phyloP scores from a whole-genome alignment of 768 basidiomycete genomes.

The Chalciporus sphaerocephalus region DNA sequence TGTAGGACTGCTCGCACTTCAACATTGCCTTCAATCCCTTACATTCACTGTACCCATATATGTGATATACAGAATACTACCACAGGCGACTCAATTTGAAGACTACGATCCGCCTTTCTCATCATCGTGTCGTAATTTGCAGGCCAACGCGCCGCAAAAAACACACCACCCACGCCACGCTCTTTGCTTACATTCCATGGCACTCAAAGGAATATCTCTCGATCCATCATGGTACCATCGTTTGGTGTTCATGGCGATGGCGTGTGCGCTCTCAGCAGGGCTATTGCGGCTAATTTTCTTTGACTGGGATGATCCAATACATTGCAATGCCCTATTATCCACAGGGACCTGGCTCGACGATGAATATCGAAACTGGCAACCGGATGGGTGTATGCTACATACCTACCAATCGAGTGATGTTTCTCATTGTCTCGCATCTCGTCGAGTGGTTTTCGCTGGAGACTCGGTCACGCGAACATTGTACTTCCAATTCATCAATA shows the following conservation, averaged over 20 bases:
- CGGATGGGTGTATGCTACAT: conserved; percentile 81
- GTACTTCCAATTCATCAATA: conserved; percentile 69
- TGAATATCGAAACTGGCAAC: conserved; percentile 74
- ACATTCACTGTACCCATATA: too few species aligned
- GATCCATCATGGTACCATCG: conserved; percentile 53
- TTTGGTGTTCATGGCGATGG: conserved; percentile 36
- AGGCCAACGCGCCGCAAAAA: neutral
- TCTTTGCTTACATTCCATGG: conserved; percentile 13
- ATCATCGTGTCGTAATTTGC: neutral
- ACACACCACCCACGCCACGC: neutral
- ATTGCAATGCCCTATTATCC: conserved; percentile 67
- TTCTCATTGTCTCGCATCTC: conserved; percentile 50
- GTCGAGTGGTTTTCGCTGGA: conserved; percentile 71
- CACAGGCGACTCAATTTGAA: too few species aligned
- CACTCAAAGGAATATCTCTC: conserved; percentile 30
- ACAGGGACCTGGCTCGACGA: conserved; percentile 77
- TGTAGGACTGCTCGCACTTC: too few species aligned
- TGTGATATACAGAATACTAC: too few species aligned
- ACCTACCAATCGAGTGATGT: conserved; percentile 55
- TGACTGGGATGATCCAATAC: conserved; percentile 65
- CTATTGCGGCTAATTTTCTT: conserved; percentile 39
- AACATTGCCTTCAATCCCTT: too few species aligned
- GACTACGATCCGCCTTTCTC: too few species aligned
- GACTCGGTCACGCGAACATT: conserved; percentile 80
- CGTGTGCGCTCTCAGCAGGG: conserved; percentile 42